phyloP scores from a whole-genome alignment of 192 early-diverging fungal species.

The Cladochytrium replicatum region DNA sequence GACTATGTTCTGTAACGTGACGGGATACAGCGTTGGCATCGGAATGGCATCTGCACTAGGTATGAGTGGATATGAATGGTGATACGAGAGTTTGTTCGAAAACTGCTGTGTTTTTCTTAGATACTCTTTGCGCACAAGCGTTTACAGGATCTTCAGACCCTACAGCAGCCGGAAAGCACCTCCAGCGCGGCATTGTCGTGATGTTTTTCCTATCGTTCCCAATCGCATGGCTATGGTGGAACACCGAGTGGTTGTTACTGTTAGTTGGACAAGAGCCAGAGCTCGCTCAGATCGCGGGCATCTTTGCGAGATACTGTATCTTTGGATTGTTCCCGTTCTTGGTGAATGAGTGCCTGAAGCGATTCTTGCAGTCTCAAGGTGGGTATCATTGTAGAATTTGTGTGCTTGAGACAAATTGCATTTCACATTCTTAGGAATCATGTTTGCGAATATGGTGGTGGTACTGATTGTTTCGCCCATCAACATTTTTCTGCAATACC shows the following conservation, averaged over 20 bases:
- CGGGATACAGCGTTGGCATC: constrained; percentile 32
- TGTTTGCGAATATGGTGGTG: constrained; percentile 73
- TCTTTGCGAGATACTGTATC: constrained; percentile 59
- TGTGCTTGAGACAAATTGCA: background rate
- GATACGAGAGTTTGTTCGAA: too few species aligned
- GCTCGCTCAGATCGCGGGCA: constrained; percentile 55
- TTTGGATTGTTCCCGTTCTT: constrained; percentile 67
- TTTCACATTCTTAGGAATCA: constrained; percentile 48
- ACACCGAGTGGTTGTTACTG: constrained; percentile 57
- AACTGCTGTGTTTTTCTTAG: too few species aligned
- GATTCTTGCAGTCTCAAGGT: constrained; percentile 83
- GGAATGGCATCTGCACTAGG: constrained; percentile 41
- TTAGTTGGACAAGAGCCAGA: constrained; percentile 63
- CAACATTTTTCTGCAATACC: constrained; percentile 66
- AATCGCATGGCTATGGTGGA: constrained; percentile 61
- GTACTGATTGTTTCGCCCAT: constrained; percentile 59
- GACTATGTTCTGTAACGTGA: constrained; percentile 33
- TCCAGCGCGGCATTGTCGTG: constrained; percentile 63
- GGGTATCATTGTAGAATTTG: background rate
- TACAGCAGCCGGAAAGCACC: constrained; percentile 36
- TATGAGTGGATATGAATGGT: too few species aligned
- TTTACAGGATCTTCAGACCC: constrained; percentile 21
- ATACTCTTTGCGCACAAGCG: constrained; percentile 45
- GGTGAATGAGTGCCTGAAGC: constrained; percentile 74
- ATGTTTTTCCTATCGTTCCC: constrained; percentile 58